Evolutionary conservation across 345 rosid species (phyloP).

Genomic region (Brassica incana): DNA sequence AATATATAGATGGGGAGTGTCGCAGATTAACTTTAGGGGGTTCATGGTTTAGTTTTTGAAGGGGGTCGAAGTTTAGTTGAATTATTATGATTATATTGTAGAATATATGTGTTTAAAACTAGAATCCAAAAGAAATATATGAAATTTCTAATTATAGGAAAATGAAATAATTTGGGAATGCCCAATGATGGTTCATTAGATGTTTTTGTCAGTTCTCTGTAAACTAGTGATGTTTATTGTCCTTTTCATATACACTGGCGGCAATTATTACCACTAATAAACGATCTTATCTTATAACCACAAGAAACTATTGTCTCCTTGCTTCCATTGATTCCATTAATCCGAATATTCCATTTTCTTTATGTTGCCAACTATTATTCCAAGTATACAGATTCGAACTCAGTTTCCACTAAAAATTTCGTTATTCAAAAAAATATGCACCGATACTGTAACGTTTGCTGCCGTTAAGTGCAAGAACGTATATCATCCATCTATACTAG

Average conservation of each 20-base stretch:
- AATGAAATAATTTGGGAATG: too few relatives aligned
- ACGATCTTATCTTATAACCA: slow-evolving; percentile 31
- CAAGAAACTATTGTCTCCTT: slow-evolving; percentile 13
- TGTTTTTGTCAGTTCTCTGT: too few relatives aligned
- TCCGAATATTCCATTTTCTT: neutral
- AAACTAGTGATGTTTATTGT: neutral
- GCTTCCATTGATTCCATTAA: slow-evolving; percentile 8
- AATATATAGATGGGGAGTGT: neutral
- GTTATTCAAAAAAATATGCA: neutral
- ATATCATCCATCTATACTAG: neutral
- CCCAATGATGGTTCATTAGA: too few relatives aligned
- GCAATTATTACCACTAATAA: slow-evolving; percentile 19
- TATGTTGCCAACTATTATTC: neutral
- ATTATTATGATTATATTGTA: too few relatives aligned
- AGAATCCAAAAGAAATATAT: too few relatives aligned
- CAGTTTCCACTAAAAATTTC: neutral
- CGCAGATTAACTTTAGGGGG: slow-evolving; percentile 19
- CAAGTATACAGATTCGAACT: neutral
- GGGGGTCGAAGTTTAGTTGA: neutral
- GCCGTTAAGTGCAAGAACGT: slow-evolving; percentile 2
- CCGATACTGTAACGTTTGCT: neutral
- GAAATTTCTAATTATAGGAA: too few relatives aligned
- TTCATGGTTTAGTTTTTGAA: neutral
- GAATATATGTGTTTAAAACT: too few relatives aligned
- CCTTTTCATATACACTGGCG: neutral